These are phyloP conservation scores for Picea engelmannii DNA, from an alignment of 83 land plant genomes.

Conservation along the genomic window DNA sequence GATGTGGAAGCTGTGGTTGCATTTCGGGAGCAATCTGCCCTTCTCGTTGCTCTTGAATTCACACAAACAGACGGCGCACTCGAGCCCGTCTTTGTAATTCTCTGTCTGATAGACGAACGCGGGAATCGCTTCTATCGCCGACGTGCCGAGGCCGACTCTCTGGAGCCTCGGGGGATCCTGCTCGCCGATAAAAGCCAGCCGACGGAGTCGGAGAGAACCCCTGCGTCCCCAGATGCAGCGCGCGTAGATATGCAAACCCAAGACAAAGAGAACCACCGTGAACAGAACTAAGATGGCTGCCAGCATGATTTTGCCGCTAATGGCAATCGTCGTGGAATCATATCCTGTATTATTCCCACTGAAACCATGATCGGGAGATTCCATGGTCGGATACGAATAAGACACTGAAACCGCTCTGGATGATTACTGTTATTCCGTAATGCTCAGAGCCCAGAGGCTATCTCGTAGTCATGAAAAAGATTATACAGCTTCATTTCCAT, in stretches of 20 bases:
- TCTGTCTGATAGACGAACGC: slow-evolving; percentile 25
- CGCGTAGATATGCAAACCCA: slow-evolving; percentile 5
- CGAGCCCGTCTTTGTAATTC: slow-evolving; percentile 13
- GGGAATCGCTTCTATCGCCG: slow-evolving; percentile 32
- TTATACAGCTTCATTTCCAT: no score
- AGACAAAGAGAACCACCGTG: slow-evolving; percentile 13
- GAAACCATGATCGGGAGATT: not conserved
- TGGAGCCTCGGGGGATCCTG: not conserved
- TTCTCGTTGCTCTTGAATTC: slow-evolving; percentile 26
- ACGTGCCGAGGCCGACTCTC: slow-evolving; percentile 31
- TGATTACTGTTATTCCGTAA: no score
- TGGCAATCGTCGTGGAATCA: not conserved
- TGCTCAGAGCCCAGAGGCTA: no score
- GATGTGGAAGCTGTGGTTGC: slow-evolving; percentile 41
- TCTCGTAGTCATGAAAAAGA: no score
- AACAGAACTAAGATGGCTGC: slow-evolving; percentile 10
- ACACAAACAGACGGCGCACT: slow-evolving; percentile 26
- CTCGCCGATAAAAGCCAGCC: not conserved
- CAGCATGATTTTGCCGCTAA: slow-evolving; percentile 19
- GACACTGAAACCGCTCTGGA: no score
- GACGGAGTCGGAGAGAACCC: not conserved
- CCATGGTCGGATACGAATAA: not conserved
- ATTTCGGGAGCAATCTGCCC: slow-evolving; percentile 25
- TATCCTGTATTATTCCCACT: not conserved
- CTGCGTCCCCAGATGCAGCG: not conserved